phyloP scores from a whole-genome alignment of 495 filamentous ascomycete genomes.

The Penicillium robsamsonii region DNA sequence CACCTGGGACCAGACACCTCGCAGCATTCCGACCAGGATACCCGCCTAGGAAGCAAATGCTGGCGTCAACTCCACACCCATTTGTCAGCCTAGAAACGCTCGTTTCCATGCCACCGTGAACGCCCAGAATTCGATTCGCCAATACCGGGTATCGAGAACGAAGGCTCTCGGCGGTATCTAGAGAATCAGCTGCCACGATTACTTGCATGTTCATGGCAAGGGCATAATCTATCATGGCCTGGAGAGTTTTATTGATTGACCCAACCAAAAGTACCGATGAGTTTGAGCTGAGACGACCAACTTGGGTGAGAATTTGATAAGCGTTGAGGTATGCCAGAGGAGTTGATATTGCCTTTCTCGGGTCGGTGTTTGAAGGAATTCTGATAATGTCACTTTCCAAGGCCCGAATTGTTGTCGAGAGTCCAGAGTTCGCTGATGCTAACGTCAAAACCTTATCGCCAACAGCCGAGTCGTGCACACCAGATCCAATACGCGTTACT shows the following conservation, averaged over 20 bases:
- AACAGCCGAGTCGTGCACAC: constrained; percentile 16
- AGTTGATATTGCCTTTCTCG: constrained; percentile 15
- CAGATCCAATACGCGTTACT: constrained; percentile 16
- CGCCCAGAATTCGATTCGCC: constrained; percentile 12
- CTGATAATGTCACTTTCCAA: constrained; percentile 17
- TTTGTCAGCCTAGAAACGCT: constrained; percentile 20
- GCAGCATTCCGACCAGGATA: constrained; percentile 22
- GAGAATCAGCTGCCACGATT: constrained; percentile 20
- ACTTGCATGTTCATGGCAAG: constrained; percentile 15
- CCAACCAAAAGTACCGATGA: constrained; percentile 22
- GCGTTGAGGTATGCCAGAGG: constrained; percentile 22
- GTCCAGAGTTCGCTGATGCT: constrained; percentile 9
- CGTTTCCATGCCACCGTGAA: constrained; percentile 15
- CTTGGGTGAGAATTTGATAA: constrained; percentile 17
- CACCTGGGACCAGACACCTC: constrained; percentile 19
- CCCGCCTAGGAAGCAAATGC: constrained; percentile 19
- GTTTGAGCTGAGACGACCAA: constrained; percentile 11
- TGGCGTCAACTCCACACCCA: constrained; percentile 21
- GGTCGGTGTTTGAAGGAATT: constrained; percentile 14
- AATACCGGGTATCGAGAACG: constrained; percentile 13
- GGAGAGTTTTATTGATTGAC: constrained; percentile 19
- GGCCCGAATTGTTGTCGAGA: constrained; percentile 15
- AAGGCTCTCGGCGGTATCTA: constrained; percentile 9
- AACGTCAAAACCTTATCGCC: constrained; percentile 21
- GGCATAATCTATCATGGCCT: constrained; percentile 21